A percentile compares a stretch with the other conserved stretches of the same genome.
Conservation (phyloP, 2,329 filamentous ascomycete genomes). For the Helicocarpus griseus region DNA sequence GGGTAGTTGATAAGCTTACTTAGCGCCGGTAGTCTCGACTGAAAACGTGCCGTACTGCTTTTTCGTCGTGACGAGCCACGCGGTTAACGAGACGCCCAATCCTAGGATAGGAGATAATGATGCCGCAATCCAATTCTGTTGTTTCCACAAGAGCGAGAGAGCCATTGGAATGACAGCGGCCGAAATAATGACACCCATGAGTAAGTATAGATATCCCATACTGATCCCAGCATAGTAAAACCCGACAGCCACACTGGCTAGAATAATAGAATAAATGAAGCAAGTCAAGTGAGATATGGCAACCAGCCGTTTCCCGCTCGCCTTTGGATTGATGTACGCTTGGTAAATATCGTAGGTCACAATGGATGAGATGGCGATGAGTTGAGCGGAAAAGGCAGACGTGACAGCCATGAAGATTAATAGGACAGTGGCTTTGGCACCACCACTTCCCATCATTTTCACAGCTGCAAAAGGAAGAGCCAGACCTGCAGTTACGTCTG, state of each 20-base stretch:
- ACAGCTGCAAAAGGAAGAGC: conserved; percentile 80
- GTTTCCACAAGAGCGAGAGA: conserved; percentile 68
- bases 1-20: conserved; percentile 36
- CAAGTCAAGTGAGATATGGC: conserved; percentile 68
- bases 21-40: conserved; percentile 69
- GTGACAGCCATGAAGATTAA: conserved; percentile 89
- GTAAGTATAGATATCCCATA: conserved; percentile 80
- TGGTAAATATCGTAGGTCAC: conserved; percentile 84
- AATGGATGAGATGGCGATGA: conserved; percentile 82
- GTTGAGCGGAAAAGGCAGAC: conserved; percentile 68
- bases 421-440: conserved; percentile 66
- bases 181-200: conserved; percentile 88
- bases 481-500: conserved; percentile 71
- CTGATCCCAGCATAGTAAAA: conserved; percentile 65
- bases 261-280: conserved; percentile 63
- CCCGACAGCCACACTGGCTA: conserved; percentile 69
- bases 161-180: conserved; percentile 75
- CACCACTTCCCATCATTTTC: conserved; percentile 69
- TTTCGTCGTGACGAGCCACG: conserved; percentile 69
- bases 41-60: conserved; percentile 58
- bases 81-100: conserved; percentile 57
- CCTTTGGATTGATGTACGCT: conserved; percentile 71
- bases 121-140: conserved; percentile 68
- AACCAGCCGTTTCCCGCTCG: conserved; percentile 66
- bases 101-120: conserved; percentile 60